A percentile compares a stretch with the other conserved stretches of the same genome.
phyloP scores from a whole-genome alignment of 495 filamentous ascomycete genomes.

The Penicillium maclennaniae region DNA sequence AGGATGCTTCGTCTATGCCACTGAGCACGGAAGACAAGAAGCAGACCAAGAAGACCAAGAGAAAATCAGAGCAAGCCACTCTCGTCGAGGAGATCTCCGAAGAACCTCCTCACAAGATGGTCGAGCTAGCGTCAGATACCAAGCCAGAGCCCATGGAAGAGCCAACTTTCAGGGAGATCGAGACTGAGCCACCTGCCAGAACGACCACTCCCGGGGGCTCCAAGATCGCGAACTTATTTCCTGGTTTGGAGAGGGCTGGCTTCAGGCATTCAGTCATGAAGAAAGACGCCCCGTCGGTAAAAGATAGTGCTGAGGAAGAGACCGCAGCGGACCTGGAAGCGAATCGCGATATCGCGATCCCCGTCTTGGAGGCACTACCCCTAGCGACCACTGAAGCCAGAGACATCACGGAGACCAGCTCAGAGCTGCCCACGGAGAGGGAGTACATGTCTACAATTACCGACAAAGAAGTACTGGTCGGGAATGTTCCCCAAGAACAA shows the following conservation, averaged over 20 bases:
- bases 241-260: slow-evolving; percentile 32
- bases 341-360: slow-evolving; percentile 49
- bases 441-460: slow-evolving; percentile 7
- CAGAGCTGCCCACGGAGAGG: slow-evolving; percentile 7
- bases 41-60: slow-evolving; percentile 31
- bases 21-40: slow-evolving; percentile 30
- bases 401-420: slow-evolving; percentile 11
- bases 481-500: slow-evolving; percentile 8
- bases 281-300: slow-evolving; percentile 28
- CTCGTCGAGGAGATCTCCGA: slow-evolving; percentile 2
- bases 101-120: slow-evolving; percentile 10
- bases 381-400: slow-evolving; percentile 20
- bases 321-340: slow-evolving; percentile 34
- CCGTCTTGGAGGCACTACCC: slow-evolving; percentile 47
- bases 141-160: slow-evolving; percentile 7
- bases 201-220: slow-evolving; percentile 24
- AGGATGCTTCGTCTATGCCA: slow-evolving; percentile 12
- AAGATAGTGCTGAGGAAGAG: slow-evolving; percentile 50
- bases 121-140: slow-evolving; percentile 11
- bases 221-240: slow-evolving; percentile 39
- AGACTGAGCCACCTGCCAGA: slow-evolving; percentile 16
- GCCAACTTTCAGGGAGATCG: slow-evolving; percentile 13
- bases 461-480: slow-evolving; percentile 5
- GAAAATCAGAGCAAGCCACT: slow-evolving; percentile 19
- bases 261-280: slow-evolving; percentile 29